Evolutionary conservation across 371 early-diverging fungal genomes (phyloP).

Genomic region (Lichtheimia ramosa): DNA sequence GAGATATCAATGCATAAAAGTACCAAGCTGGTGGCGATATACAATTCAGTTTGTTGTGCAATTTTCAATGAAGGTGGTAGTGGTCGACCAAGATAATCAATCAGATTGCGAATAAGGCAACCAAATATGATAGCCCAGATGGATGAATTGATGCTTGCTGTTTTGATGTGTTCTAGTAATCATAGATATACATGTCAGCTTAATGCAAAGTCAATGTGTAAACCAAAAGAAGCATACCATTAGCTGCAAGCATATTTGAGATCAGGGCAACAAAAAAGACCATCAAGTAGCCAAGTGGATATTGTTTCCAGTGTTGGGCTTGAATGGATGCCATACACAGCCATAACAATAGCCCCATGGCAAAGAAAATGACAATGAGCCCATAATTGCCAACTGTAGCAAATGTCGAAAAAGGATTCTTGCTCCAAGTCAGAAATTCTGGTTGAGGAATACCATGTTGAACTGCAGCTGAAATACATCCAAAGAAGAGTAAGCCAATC

Average conservation of each 20-base stretch:
- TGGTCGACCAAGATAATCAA: constrained; percentile 35
- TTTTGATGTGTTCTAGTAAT: constrained; percentile 3
- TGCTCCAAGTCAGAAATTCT: constrained; percentile 46
- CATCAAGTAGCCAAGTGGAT: constrained; percentile 47
- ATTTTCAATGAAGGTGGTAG: constrained; percentile 57
- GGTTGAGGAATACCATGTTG: constrained; percentile 47
- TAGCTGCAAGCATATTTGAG: constrained; percentile 59
- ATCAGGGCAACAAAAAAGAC: constrained; percentile 51
- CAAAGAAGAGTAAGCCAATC: constrained; percentile 64
- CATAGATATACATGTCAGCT: neutral
- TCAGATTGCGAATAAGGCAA: constrained; percentile 43
- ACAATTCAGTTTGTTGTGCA: constrained; percentile 61
- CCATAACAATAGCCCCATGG: constrained; percentile 54
- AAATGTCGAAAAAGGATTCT: constrained; percentile 58
- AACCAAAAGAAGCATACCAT: constrained; percentile 30
- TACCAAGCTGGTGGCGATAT: constrained; percentile 63
- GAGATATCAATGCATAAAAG: constrained; percentile 60
- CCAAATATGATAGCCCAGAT: constrained; percentile 69
- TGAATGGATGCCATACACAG: constrained; percentile 40
- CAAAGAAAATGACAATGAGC: constrained; percentile 50
- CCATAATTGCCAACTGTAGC: constrained; percentile 40
- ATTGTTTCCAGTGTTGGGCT: constrained; percentile 41
- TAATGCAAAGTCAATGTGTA: neutral
- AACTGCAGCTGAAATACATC: constrained; percentile 49
- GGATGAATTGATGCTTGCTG: constrained; percentile 57